Percentiles rank a stretch among this genome's conserved stretches.
phyloP scores from a whole-genome alignment of 2,329 filamentous ascomycete species.

The Gaeumannomyces sp. region DNA sequence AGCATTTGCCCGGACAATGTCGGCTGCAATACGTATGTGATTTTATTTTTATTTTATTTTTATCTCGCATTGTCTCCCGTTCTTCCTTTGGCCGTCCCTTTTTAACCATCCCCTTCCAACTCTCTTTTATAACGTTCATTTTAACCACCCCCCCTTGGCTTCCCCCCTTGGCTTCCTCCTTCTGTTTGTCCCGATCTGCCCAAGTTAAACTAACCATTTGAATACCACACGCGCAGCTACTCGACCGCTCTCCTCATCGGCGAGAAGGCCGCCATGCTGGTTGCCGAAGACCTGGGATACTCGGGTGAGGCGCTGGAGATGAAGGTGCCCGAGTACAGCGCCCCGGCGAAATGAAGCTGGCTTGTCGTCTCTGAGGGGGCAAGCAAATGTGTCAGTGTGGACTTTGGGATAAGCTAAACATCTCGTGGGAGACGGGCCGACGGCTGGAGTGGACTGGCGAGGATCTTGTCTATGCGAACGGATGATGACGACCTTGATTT shows the following conservation, averaged over 20 bases:
- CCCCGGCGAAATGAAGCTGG: conserved; percentile 39
- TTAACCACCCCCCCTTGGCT: too few relatives aligned
- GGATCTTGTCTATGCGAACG: too few relatives aligned
- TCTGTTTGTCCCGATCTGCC: too few relatives aligned
- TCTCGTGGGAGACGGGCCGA: too few relatives aligned
- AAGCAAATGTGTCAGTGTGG: too few relatives aligned
- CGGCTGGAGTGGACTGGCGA: too few relatives aligned
- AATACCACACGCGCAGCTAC: conserved; percentile 35
- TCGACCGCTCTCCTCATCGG: conserved; percentile 68
- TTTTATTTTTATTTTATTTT: conserved; percentile 4
- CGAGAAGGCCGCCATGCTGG: conserved; percentile 65
- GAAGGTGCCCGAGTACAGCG: conserved; percentile 62
- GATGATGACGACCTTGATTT: too few relatives aligned
- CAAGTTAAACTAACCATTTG: too few relatives aligned
- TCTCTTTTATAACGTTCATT: too few relatives aligned
- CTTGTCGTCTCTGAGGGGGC: conserved; percentile 31
- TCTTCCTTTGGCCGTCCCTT: conserved; percentile 1
- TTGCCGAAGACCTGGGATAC: conserved; percentile 69
- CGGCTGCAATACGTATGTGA: conserved; percentile 53
- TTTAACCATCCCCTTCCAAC: neutral
- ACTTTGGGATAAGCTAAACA: too few relatives aligned
- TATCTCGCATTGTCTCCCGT: conserved; percentile 6
- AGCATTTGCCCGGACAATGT: conserved; percentile 76
- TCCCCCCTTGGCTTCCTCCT: neutral
- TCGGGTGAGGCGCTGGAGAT: conserved; percentile 67